A percentile compares a stretch with the other conserved stretches of the same genome.
Conservation (phyloP, 768 basidiomycete genomes). For the Agaricus sinodeliciosus region DNA sequence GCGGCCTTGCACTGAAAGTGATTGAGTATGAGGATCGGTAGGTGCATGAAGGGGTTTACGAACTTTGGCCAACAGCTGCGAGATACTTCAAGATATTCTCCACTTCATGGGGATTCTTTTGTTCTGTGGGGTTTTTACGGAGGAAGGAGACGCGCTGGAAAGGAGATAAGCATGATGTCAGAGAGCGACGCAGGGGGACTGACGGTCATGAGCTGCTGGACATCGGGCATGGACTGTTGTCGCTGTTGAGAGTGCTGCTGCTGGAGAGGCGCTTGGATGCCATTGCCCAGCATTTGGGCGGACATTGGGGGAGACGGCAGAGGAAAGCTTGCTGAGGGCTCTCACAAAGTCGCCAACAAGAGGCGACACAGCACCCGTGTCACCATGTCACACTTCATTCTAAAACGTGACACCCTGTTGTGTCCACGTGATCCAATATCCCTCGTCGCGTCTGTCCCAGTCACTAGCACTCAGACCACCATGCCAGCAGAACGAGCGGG, state of each 20-base stretch:
- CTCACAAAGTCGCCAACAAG: slow-evolving; percentile 11
- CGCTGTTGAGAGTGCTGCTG: slow-evolving; percentile 21
- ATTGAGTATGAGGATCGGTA: background rate
- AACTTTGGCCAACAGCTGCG: slow-evolving; percentile 35
- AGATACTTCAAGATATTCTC: slow-evolving; percentile 43
- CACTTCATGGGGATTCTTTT: slow-evolving; percentile 39
- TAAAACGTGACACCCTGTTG: slow-evolving; percentile 12
- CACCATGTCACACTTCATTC: slow-evolving; percentile 8
- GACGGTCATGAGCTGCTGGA: slow-evolving; percentile 39
- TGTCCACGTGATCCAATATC: slow-evolving; percentile 13
- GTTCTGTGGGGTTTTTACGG: slow-evolving; percentile 43
- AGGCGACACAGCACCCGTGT: slow-evolving; percentile 10
- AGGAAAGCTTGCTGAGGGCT: background rate
- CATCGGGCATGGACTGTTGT: slow-evolving; percentile 25
- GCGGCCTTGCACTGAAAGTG: slow-evolving; percentile 21
- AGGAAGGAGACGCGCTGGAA: slow-evolving; percentile 41
- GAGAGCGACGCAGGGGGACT: slow-evolving; percentile 13
- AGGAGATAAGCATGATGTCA: slow-evolving; percentile 10
- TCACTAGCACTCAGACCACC: slow-evolving; percentile 20
- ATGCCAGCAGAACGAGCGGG: slow-evolving; percentile 82
- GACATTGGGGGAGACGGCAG: slow-evolving; percentile 23
- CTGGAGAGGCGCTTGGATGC: slow-evolving; percentile 25
- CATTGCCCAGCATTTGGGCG: slow-evolving; percentile 33
- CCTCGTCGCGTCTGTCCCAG: slow-evolving; percentile 26
- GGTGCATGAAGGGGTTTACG: slow-evolving; percentile 13